Evolutionary conservation across 2,329 filamentous ascomycete genomes (phyloP), one percentile per base, ranked within the genome.

Genomic region (Penicillium sp.): DNA sequence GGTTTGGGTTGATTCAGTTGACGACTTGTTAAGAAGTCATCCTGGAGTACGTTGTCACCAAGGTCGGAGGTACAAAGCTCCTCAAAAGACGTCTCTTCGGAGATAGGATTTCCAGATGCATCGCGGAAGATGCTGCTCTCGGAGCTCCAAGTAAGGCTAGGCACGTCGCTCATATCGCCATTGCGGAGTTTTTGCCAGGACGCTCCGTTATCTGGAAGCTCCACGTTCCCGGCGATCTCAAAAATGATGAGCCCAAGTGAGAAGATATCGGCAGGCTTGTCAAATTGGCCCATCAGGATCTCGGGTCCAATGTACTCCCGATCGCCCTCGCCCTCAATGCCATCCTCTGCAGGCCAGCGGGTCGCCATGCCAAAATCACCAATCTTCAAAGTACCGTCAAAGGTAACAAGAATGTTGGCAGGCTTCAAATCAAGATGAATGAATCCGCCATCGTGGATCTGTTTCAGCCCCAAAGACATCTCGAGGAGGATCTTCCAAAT

Each of bases 401-500:
- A 85, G 46, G 83, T 82, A 52, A 86, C 82, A 58, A 86, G 73
- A 49, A 85, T 73, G 55, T 85, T 86, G 19, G 82, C 82, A 3
- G 82, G 82, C 67, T 86, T 86, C 35, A 86, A 66, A 57, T 86
- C 82, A 36, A 85, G 77, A 58, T 86, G 82, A 41, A 86, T 84
- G 62, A 96, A 95, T 4, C 88, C 88, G 47, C 84, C 84, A 59
- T 91, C 83, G 64, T 99, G 93, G 42, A 99, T 93, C 55, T 92
- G 87, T 69, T 89, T 86, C 54, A 99, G 71, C 31, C 93, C 93
- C 77, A 87, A 75, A 62, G 85, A 81, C 51, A 95, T 72, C 69
- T 99, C 93, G 35, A 95, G 80, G 61, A 97, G 75, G 50, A 97
- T 92, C 75, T 99, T 99, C 89, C 93, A 99, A 69, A 97, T 96